Evolutionary conservation across 2,329 filamentous ascomycete species (phyloP).

Genomic region (Calonectria honghensis): DNA sequence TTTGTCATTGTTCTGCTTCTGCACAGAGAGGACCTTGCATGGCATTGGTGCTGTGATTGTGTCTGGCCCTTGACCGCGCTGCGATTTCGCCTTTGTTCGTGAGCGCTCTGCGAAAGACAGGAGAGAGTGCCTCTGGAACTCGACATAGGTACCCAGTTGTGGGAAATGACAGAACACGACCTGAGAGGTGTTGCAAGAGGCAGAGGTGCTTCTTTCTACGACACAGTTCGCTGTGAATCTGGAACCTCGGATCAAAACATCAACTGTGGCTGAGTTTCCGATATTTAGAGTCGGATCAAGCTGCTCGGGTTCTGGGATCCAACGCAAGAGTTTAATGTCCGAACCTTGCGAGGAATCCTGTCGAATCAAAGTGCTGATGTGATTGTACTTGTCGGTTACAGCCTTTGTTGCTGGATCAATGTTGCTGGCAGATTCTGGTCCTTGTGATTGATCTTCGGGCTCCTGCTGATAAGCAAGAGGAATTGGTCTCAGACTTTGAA

Average conservation of each 20-base stretch:
- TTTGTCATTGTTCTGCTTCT: slow-evolving; percentile 45
- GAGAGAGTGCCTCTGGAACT: slow-evolving; percentile 48
- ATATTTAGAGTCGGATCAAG: neutral
- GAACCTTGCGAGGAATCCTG: neutral
- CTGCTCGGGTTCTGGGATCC: neutral
- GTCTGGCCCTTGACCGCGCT: slow-evolving; percentile 11
- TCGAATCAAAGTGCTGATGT: slow-evolving; percentile 28
- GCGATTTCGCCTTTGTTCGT: slow-evolving; percentile 21
- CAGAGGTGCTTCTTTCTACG: neutral
- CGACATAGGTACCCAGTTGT: slow-evolving; percentile 30
- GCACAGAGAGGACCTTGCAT: slow-evolving; percentile 50
- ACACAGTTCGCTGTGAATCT: slow-evolving; percentile 15
- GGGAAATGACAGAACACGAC: slow-evolving; percentile 42
- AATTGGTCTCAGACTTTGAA: neutral
- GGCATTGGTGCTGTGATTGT: slow-evolving; percentile 51
- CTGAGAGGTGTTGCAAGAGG: slow-evolving; percentile 12
- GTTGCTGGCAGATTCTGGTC: neutral
- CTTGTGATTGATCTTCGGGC: neutral
- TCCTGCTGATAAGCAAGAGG: neutral
- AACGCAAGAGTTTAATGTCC: slow-evolving; percentile 8
- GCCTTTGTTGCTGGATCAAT: slow-evolving; percentile 25
- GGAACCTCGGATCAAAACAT: neutral
- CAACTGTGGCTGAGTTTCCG: slow-evolving; percentile 1
- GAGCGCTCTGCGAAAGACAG: slow-evolving; percentile 50
- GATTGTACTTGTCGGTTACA: slow-evolving; percentile 28